Evolutionary conservation across 371 early-diverging fungal genomes (phyloP), one percentile per base, ranked within the genome.

Genomic region (Chytridium lagenaria): DNA sequence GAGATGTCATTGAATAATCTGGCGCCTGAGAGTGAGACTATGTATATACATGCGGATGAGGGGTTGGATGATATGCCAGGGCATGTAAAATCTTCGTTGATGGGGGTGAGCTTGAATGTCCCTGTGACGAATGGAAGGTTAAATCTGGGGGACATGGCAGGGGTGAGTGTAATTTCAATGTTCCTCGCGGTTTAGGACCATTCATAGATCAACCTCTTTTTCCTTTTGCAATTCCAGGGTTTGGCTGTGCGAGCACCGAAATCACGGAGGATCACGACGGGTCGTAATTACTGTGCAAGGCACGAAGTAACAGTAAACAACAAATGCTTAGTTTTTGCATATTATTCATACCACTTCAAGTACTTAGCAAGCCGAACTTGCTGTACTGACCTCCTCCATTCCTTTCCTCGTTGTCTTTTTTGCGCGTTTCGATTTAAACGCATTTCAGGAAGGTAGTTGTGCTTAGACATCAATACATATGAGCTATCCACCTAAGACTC

Each of bases 81-180:
- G 0, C 97, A 97, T 78, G 84, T 95, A 50, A 97, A 96, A 80
- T 86, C 89, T 40, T 90, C 92, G 16, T 78, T 96, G 33, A 79
- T 96, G 52, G 97, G 97, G 31, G 92, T 89, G 0, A 93, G 93
- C 0, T 84, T 97, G 30, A 93, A 90, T 72, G 92, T 97, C 51
- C 97, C 97, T 0, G 91, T 97, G 50, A 86, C 86, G 10, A 85
- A 94, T 40, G 95, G 96, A 0, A 78, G 80, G 36, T 78, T 97
- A 22, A 91, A 89, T 28, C 81, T 93, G 15, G 97, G n/a, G 96
- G 19, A 80, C 80, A 19, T 83, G 83, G 83, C 83, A 83, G 65
- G 83, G 83, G 55, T 52, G n/a, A 52, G 55, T 52, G 5, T n/a
- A n/a, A n/a, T n/a, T n/a, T n/a, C n/a, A n/a, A n/a, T n/a, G n/a